phyloP scores from a whole-genome alignment of 2,329 filamentous ascomycete genomes.

The Aspergillus tamarii region DNA sequence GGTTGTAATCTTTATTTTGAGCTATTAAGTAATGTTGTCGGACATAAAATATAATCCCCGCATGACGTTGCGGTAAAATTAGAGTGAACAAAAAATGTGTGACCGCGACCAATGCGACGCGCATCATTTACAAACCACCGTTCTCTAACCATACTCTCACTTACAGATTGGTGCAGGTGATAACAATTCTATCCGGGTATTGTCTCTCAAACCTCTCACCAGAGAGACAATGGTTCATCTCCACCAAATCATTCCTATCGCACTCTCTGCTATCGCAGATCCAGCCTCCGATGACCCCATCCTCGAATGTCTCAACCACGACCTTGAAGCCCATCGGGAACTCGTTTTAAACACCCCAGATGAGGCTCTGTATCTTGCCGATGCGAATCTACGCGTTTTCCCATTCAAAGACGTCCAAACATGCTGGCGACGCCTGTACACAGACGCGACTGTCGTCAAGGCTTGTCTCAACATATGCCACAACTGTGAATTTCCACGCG shows the following conservation, averaged over 20 bases:
- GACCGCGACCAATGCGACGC: neutral
- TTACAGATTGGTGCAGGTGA: neutral
- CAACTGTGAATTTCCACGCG: conserved; percentile 22
- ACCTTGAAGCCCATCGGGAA: conserved; percentile 23
- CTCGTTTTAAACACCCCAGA: conserved; percentile 39
- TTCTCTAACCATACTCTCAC: neutral
- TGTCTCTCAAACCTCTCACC: neutral
- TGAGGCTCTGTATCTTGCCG: conserved; percentile 52
- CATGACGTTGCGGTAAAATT: conserved; percentile 10
- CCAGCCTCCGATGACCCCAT: conserved; percentile 40
- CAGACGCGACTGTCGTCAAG: conserved; percentile 58
- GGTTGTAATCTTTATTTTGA: neutral
- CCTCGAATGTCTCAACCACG: conserved; percentile 36
- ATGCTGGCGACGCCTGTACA: conserved; percentile 62
- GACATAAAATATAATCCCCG: conserved; percentile 1
- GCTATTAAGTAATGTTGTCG: neutral
- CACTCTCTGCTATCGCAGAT: conserved; percentile 32
- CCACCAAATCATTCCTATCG: conserved; percentile 23
- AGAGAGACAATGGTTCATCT: conserved; percentile 25
- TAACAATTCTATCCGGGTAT: neutral
- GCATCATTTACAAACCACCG: neutral
- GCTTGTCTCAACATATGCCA: conserved; percentile 39
- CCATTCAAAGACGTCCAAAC: conserved; percentile 59
- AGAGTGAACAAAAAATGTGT: neutral
- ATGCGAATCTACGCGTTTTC: conserved; percentile 58